These are phyloP conservation scores for Trypanosoma boissoni DNA, from an alignment of 208 protist species.

Conservation along the genomic window DNA sequence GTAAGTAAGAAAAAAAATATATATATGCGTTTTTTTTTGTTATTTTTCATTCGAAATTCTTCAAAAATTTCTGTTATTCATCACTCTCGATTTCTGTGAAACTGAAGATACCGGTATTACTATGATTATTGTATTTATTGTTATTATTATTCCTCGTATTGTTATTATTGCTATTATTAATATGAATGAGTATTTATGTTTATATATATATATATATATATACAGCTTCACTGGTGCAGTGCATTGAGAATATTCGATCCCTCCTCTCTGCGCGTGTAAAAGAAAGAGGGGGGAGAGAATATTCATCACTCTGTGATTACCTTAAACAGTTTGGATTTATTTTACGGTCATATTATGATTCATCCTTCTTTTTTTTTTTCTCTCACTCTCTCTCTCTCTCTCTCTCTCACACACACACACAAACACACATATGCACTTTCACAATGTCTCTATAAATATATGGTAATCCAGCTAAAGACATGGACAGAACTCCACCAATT, in stretches of 20 bases:
- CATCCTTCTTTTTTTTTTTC: neutral
- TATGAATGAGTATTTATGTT: too few relatives aligned
- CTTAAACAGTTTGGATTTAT: neutral
- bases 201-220: too few relatives aligned
- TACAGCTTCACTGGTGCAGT: too few relatives aligned
- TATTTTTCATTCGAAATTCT: too few relatives aligned
- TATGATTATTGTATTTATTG: neutral
- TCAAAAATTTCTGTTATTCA: neutral
- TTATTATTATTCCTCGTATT: neutral
- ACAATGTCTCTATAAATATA: constrained; percentile 4
- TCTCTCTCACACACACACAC: too few relatives aligned
- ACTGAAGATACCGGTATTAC: neutral
- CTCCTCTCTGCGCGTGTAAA: too few relatives aligned
- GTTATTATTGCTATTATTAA: neutral
- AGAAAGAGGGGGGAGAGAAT: too few relatives aligned
- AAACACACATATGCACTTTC: too few relatives aligned
- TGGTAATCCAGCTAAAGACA: too few relatives aligned
- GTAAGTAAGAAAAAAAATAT: neutral
- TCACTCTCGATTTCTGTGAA: neutral
- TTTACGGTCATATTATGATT: neutral
- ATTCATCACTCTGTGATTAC: too few relatives aligned
- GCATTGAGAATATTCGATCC: too few relatives aligned
- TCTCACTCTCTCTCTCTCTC: neutral
- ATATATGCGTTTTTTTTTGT: neutral
- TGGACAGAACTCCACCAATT: too few relatives aligned